Evolutionary conservation across 306 rosid genomes (phyloP).

Genomic region (Vigna trinervia): DNA sequence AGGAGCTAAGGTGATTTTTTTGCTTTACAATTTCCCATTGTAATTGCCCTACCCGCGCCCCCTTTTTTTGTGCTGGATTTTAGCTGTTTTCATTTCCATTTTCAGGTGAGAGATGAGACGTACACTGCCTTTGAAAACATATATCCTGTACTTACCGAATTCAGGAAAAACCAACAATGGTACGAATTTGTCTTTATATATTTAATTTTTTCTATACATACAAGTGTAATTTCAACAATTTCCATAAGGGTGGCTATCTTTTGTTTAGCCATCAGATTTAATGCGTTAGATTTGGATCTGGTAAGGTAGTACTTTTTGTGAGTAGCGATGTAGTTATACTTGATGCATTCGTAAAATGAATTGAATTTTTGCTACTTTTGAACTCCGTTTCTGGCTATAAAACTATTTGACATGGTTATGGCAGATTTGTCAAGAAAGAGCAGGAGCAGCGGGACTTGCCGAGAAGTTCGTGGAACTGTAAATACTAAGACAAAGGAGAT

Average conservation of each 20-base stretch:
- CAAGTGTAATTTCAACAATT: slow-evolving; percentile 8
- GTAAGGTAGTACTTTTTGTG: neutral
- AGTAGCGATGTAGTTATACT: neutral
- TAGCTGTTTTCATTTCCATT: neutral
- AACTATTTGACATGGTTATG: slow-evolving; percentile 27
- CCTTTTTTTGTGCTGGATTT: neutral
- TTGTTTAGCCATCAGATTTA: neutral
- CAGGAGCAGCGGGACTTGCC: slow-evolving; percentile 26
- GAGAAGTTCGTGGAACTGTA: slow-evolving; percentile 49
- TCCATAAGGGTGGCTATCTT: neutral
- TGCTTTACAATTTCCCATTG: neutral
- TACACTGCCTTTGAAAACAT: slow-evolving; percentile 95
- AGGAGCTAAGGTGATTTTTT: slow-evolving; percentile 84
- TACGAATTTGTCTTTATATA: slow-evolving; percentile 39
- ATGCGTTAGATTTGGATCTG: slow-evolving; percentile 2
- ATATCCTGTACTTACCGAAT: slow-evolving; percentile 90
- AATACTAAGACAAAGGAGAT: slow-evolving; percentile 48
- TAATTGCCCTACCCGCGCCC: too few relatives aligned
- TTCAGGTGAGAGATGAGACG: slow-evolving; percentile 90
- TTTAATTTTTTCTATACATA: neutral
- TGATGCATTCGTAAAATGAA: neutral
- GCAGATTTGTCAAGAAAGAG: slow-evolving; percentile 51
- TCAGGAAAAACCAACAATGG: slow-evolving; percentile 95
- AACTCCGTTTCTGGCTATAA: neutral
- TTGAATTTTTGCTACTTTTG: neutral